Percentiles rank a stretch among this genome's conserved stretches.
Conservation (phyloP, 2,329 filamentous ascomycete species). For the Xylaria sp. region DNA sequence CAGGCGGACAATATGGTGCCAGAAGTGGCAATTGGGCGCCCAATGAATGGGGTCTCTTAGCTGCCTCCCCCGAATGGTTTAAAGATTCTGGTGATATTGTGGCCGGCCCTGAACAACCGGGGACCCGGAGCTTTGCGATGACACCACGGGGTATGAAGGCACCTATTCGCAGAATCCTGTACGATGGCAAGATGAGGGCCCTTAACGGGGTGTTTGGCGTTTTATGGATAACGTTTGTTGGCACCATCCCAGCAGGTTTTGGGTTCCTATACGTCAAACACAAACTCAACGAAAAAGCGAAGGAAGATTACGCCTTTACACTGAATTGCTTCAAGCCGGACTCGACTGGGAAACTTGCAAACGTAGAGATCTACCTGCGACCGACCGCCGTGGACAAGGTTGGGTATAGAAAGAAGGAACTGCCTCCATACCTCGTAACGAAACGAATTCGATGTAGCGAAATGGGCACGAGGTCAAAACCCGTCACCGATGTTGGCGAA, state of each 20-base stretch:
- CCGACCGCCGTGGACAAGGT: neutral
- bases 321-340: neutral
- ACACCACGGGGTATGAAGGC: neutral
- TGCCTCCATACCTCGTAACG: neutral
- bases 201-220: neutral
- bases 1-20: neutral
- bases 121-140: neutral
- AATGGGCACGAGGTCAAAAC: neutral
- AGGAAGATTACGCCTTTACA: neutral
- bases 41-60: conserved; percentile 13
- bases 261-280: neutral
- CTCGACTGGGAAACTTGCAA: neutral
- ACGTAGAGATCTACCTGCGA: neutral
- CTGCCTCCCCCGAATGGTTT: neutral
- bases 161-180: neutral
- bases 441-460: neutral
- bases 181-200: neutral
- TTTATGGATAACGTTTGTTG: neutral
- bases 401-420: neutral
- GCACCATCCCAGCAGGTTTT: neutral
- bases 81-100: neutral
- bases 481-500: neutral
- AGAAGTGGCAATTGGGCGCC: neutral
- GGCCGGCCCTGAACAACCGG: neutral
- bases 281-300: neutral